Evolutionary conservation across 2,329 filamentous ascomycete species (phyloP).

Genomic region (Metarhizium brunneum): DNA sequence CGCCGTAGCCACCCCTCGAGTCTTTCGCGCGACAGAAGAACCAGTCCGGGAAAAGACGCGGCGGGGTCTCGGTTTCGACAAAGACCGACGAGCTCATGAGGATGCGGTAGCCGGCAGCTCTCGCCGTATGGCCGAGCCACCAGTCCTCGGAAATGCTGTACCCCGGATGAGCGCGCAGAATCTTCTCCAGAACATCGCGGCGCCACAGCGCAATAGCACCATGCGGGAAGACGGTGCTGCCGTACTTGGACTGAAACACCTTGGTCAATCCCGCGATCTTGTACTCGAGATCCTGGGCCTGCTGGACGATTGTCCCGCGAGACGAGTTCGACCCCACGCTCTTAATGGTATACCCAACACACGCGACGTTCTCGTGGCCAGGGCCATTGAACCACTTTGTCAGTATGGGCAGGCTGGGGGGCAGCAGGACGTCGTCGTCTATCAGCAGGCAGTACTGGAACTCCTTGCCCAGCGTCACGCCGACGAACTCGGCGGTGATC

Average conservation of each 20-base stretch:
- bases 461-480: neutral
- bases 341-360: neutral
- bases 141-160: neutral
- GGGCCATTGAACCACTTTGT: neutral
- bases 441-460: neutral
- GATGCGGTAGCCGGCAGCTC: neutral
- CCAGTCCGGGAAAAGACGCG: neutral
- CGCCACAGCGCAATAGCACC: neutral
- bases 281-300: neutral
- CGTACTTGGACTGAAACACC: neutral
- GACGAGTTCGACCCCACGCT: neutral
- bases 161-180: neutral
- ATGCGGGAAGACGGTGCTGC: neutral
- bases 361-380: neutral
- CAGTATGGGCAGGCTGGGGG: neutral
- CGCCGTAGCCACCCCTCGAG: neutral
- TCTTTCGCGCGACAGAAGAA: neutral
- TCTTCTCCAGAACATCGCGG: neutral
- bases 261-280: neutral
- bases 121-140: neutral
- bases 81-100: neutral
- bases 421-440: neutral
- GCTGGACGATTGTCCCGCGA: neutral
- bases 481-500: neutral
- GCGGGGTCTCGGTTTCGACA: neutral